Conservation (phyloP, 345 rosid genomes). For the Odontarrhena argentea region DNA sequence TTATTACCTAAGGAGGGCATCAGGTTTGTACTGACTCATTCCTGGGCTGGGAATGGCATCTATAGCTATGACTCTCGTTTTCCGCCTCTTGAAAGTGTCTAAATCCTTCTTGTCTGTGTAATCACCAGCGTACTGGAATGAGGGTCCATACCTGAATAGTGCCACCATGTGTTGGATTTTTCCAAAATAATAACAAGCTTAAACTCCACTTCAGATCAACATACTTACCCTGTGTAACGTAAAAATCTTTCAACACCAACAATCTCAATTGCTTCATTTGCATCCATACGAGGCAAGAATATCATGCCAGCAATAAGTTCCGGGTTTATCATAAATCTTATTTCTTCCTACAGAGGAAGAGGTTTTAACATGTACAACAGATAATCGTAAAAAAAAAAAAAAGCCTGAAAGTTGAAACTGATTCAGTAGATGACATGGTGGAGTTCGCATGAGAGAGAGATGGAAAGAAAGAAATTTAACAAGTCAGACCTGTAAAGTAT, state of each 20-base stretch:
- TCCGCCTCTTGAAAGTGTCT: conserved; percentile 61
- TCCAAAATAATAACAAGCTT: conserved; percentile 23
- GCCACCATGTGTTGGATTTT: conserved; percentile 32
- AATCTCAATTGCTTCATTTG: conserved; percentile 82
- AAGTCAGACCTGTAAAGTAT: conserved; percentile 69
- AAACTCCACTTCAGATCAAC: conserved; percentile 3
- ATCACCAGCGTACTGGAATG: conserved; percentile 79
- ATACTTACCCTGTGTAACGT: conserved; percentile 69
- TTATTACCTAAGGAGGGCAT: conserved; percentile 64
- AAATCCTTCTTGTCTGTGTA: conserved; percentile 55
- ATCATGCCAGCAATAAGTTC: conserved; percentile 88
- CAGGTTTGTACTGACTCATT: conserved; percentile 52
- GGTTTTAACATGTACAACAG: not conserved
- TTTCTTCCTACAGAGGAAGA: conserved; percentile 67
- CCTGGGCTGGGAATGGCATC: conserved; percentile 74
- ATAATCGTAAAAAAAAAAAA: not conserved
- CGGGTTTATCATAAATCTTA: conserved; percentile 86
- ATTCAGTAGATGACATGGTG: not conserved
- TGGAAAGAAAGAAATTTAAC: not conserved
- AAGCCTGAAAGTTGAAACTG: not conserved
- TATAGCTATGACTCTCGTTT: conserved; percentile 70
- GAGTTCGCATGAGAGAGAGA: conserved; percentile 9
- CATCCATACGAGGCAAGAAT: conserved; percentile 85
- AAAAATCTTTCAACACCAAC: conserved; percentile 87
- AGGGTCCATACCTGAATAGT: conserved; percentile 67